Evolutionary conservation across 352 stramenopile genomes (phyloP).

Genomic region (Pilasporangium apinafurcum): DNA sequence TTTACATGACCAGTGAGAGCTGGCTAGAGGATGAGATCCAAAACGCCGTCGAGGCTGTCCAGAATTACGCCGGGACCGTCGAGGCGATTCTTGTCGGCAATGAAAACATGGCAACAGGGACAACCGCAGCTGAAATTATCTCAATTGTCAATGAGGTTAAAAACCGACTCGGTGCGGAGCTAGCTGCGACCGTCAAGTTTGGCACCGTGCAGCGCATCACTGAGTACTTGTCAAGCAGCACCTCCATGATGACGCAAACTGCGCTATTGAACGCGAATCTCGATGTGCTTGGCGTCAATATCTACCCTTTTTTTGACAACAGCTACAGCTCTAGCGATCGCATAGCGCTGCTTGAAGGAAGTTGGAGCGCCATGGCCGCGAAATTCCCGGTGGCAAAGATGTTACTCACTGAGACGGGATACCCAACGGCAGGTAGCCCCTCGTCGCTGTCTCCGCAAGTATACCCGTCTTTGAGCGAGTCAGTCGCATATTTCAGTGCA

Average conservation of each 20-base stretch:
- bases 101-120: constrained; percentile 12
- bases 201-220: constrained; percentile 20
- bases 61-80: constrained; percentile 10
- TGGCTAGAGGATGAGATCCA: constrained; percentile 12
- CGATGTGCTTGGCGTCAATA: constrained; percentile 21
- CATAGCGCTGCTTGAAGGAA: constrained; percentile 5
- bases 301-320: constrained; percentile 19
- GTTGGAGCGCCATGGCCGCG: constrained; percentile 9
- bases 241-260: constrained; percentile 1
- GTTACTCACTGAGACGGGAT: constrained; percentile 15
- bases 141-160: constrained; percentile 4
- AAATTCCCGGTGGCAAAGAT: constrained; percentile 10
- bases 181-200: constrained; percentile 4
- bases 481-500: constrained; percentile 15
- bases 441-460: not conserved
- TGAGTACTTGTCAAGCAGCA: constrained; percentile 3
- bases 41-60: constrained; percentile 7
- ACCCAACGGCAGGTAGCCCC: constrained; percentile 2
- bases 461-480: constrained; percentile 1
- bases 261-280: constrained; percentile 5
- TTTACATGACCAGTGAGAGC: constrained; percentile 11
- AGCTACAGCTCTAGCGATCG: constrained; percentile 7
- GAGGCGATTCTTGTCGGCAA: constrained; percentile 19
- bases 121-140: constrained; percentile 4
- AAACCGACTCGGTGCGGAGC: not conserved